phyloP scores from a whole-genome alignment of 2,329 filamentous ascomycete species.

The Diplodia seriata region DNA sequence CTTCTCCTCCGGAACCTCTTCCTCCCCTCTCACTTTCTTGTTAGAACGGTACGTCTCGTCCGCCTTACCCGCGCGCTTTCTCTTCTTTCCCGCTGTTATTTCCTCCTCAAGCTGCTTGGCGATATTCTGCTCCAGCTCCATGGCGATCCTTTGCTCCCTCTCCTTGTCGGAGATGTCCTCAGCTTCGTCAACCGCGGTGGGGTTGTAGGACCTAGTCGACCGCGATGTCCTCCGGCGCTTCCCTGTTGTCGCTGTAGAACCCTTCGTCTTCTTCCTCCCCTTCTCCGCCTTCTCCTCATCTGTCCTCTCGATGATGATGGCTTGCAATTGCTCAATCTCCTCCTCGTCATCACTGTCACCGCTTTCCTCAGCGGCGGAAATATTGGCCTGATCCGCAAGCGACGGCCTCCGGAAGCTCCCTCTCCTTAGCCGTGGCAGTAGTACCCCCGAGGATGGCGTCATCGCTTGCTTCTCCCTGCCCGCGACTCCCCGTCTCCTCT shows the following conservation, averaged over 20 bases:
- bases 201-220: not conserved
- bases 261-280: not conserved
- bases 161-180: not conserved
- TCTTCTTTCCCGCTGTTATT: not conserved
- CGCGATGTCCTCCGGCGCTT: not conserved
- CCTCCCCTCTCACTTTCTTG: not conserved
- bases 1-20: not conserved
- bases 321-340: too few species aligned
- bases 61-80: not conserved
- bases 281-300: too few species aligned
- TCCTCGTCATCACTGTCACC: too few species aligned
- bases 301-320: too few species aligned
- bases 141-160: not conserved
- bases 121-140: not conserved
- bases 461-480: too few species aligned
- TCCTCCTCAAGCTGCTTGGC: not conserved
- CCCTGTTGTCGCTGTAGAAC: too few species aligned
- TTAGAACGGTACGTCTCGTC: constrained; percentile 2
- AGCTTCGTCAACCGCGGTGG: not conserved
- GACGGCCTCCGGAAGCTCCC: not conserved
- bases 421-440: not conserved
- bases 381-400: too few species aligned
- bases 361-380: too few species aligned
- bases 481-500: too few species aligned
- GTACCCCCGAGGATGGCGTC: too few species aligned